These are phyloP conservation scores for Schizochytrium sp. DNA, from an alignment of 108 stramenopile genomes.

Conservation along the genomic window DNA sequence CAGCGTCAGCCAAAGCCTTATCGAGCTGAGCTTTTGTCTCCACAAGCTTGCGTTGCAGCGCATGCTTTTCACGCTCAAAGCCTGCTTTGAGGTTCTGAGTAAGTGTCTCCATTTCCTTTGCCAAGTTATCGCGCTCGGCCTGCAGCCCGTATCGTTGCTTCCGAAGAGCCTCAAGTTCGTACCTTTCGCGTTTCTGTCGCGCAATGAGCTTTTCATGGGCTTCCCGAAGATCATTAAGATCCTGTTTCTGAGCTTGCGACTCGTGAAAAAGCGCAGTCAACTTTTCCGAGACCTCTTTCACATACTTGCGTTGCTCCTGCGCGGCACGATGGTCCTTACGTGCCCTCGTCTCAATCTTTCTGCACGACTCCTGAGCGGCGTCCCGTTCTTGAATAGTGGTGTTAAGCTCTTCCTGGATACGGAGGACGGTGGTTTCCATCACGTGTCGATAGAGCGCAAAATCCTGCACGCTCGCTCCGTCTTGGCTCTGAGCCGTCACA, in stretches of 20 bases:
- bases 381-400: not conserved
- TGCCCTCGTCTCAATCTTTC: not conserved
- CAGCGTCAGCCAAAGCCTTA: no score
- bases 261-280: not conserved
- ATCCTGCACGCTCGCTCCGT: not conserved
- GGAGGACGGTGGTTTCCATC: slow-evolving; percentile 5
- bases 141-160: not conserved
- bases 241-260: not conserved
- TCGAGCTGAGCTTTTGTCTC: not conserved
- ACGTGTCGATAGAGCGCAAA: not conserved
- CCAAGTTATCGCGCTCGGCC: not conserved
- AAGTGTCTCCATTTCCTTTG: not conserved
- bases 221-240: not conserved
- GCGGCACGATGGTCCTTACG: not conserved
- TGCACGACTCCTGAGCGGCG: not conserved
- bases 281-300: not conserved
- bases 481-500: not conserved
- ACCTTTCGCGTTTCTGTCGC: not conserved
- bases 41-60: not conserved
- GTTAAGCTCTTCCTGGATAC: not conserved
- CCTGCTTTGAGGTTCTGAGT: not conserved
- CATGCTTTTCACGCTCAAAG: not conserved
- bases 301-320: not conserved
- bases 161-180: not conserved
- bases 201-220: not conserved